Base-by-base conservation (phyloP, 2,329 filamentous ascomycete species). In the Scedosporium aurantiacum region DNA sequence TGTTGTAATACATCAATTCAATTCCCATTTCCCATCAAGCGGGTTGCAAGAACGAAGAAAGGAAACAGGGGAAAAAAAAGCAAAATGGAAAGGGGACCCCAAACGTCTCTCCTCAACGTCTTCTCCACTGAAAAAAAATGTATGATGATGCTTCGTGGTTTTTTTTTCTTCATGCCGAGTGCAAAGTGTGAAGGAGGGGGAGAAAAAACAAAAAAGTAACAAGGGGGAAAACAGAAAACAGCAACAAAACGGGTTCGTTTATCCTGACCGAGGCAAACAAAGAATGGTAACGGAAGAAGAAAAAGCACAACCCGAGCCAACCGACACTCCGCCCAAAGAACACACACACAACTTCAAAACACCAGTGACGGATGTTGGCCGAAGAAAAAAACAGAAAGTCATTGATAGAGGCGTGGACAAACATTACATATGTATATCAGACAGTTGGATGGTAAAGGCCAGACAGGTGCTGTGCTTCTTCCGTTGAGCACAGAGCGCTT, bases 71-170 rank as follows among this genome's bases (percentile, higher is more conserved):
- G 27, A 16, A 14, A 32, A 18, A 60, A 54, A 64, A 65, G 65
- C 67, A 63, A 65, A 68, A 68, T 64, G 65, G 69, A 68, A 68
- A 68, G 67, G 70, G 69, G n/a, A n/a, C 70, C 66, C 67, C 64
- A 63, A 56, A 16, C 23, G 23, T 21, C 41, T 45, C 41, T n/a
- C 2, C 41, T 12, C 6, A 45, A 16, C 41, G 18, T 54, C 50
- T 16, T 18, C 21, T 12, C 23, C 21, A 18, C 50, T 5, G n/a
- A n/a, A n/a, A n/a, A n/a, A 18, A 18, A 23, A 54, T 6, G 4
- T 5, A 14, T 18, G 50, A 28, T 27, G 23, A 54, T 54, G 50
- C 50, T 54, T 54, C 50, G 14, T 54, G 21, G 50, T 54, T 54
- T 54, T 37, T 54, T 54, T 54, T 37, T 37, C 32, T 37, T 54